Evolutionary conservation across 164 flowering plant species (phyloP), one percentile per base, ranked within the genome.

Genomic region (Macadamia integrifolia): DNA sequence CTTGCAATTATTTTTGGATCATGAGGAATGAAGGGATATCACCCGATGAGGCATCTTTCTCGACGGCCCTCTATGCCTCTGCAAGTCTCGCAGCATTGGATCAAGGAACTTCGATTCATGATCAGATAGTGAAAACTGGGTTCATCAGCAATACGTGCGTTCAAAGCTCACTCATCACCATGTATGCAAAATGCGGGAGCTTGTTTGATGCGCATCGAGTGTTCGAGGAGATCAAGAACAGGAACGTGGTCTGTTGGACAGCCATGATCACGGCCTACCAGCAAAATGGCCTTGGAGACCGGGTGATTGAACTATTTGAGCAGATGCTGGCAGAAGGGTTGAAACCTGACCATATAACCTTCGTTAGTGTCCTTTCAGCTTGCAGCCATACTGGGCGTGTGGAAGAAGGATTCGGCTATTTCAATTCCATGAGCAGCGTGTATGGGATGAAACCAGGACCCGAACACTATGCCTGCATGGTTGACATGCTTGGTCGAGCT

Each of bases 381-480:
- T 86, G 89, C 74, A 76, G 88, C 64, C 89, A 87, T 72, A 66
- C 84, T 7, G 87, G 92, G 48, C 77, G 75, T 7, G 77, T 82
- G 23, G 79, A 82, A 35, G 74, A 86, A 69, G 95, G 92, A 13
- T 78, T 72, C 67, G 17, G 42, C 43, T 84, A 80, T 79, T 87
- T 84, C 59, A 60, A 83, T 72, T 80, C 88, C 60, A 86, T 87
- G 83, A 63, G 71, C 28, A 60, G 55, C 53, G 65, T 69, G 28
- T 71, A 84, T 64, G 67, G 67, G 56, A 78, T 87, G 44, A 68
- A 23, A 49, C 87, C 86, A 14, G 83, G 89, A 23, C 75, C 76
- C 15, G 90, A 86, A 71, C 92, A 86, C 68, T 87, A 85, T 71
- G 87, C 89, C 14, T 89, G 90, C 80, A 80, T 89, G 79, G 95